A percentile compares a stretch with the other conserved stretches of the same genome.
These are phyloP conservation scores for Cystofilobasidium capitatum DNA, from an alignment of 768 basidiomycete genomes.

Conservation along the genomic window DNA sequence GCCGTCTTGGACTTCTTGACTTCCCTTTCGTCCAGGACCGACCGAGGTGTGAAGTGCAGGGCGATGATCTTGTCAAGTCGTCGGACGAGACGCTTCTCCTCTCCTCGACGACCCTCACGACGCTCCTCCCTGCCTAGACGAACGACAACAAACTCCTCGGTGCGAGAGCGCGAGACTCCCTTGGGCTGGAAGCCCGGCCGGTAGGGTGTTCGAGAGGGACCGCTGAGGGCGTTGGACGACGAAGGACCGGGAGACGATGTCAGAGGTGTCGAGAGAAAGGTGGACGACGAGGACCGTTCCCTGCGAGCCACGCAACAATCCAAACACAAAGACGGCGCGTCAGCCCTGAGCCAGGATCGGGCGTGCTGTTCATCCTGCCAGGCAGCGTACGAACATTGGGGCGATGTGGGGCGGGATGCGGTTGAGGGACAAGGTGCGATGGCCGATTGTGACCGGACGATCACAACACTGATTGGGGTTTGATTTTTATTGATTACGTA, in stretches of 20 bases:
- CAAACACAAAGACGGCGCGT: too few relatives aligned
- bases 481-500: too few relatives aligned
- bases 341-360: too few relatives aligned
- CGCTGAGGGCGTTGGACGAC: background rate
- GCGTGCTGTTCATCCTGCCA: too few relatives aligned
- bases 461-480: too few relatives aligned
- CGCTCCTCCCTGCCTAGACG: constrained; percentile 40
- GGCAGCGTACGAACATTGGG: too few relatives aligned
- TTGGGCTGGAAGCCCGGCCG: constrained; percentile 87
- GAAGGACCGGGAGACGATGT: background rate
- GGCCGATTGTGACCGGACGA: too few relatives aligned
- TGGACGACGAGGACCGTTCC: too few relatives aligned
- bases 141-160: constrained; percentile 63
- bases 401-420: too few relatives aligned
- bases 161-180: constrained; percentile 67
- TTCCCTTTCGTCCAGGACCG: constrained; percentile 21
- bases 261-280: background rate
- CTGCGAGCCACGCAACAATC: too few relatives aligned
- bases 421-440: too few relatives aligned
- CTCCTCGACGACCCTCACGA: constrained; percentile 51
- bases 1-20: constrained; percentile 16
- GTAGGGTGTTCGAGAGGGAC: constrained; percentile 46
- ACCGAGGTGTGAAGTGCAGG: constrained; percentile 43
- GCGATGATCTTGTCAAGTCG: constrained; percentile 67
- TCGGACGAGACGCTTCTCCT: constrained; percentile 72